Percentiles rank a stretch among this genome's conserved stretches.
Conservation (phyloP, 768 basidiomycete genomes). For the Scleroderma bovista region DNA sequence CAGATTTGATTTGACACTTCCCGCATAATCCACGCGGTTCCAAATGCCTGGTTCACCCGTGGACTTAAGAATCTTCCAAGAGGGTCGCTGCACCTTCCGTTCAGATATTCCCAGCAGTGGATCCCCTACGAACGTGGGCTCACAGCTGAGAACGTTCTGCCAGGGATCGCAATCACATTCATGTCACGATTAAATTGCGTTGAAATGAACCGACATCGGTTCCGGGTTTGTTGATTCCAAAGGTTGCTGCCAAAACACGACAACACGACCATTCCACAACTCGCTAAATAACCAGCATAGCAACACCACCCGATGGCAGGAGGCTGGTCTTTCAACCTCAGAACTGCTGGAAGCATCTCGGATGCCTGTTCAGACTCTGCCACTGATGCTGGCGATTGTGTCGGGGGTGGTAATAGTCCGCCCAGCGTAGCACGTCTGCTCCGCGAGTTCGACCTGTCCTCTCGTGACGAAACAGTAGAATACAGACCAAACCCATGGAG, state of each 20-base stretch:
- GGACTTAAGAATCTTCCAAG: not conserved
- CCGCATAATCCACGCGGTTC: constrained; percentile 2
- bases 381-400: constrained; percentile 11
- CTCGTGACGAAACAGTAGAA: constrained; percentile 52
- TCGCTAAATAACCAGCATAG: not conserved
- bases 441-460: constrained; percentile 54
- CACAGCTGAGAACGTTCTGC: no score
- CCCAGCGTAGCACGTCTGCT: constrained; percentile 26
- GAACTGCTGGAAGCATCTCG: constrained; percentile 6
- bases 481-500: constrained; percentile 78
- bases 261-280: not conserved
- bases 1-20: not conserved
- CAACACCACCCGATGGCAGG: not conserved
- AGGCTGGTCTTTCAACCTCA: constrained; percentile 29
- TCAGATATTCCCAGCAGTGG: no score
- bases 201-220: no score
- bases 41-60: not conserved
- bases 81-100: no score
- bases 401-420: not conserved
- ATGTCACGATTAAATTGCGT: no score
- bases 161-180: no score
- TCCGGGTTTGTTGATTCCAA: no score
- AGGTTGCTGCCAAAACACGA: not conserved
- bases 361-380: constrained; percentile 17
- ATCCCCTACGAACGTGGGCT: not conserved